These are phyloP conservation scores for Dipodascus geniculatus DNA, from an alignment of 805 yeast genomes.

Conservation along the genomic window DNA sequence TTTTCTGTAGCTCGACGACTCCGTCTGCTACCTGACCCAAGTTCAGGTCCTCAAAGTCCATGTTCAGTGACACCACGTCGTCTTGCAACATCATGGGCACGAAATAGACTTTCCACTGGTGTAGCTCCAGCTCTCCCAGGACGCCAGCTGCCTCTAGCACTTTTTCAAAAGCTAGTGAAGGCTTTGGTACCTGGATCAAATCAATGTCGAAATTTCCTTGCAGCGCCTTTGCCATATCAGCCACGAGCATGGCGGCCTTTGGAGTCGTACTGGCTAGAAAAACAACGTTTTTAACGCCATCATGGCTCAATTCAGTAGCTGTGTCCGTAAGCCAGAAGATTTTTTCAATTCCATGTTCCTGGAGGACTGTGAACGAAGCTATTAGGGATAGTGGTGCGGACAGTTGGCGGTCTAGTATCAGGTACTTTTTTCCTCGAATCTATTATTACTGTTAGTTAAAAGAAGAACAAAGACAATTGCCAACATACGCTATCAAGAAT, in stretches of 20 bases:
- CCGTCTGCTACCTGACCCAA: slow-evolving; percentile 39
- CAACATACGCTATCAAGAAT: slow-evolving; percentile 19
- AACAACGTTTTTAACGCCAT: slow-evolving; percentile 9
- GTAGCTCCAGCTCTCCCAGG: slow-evolving; percentile 30
- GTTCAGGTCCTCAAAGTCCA: slow-evolving; percentile 28
- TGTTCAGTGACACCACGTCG: slow-evolving; percentile 33
- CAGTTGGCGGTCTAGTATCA: slow-evolving; percentile 36
- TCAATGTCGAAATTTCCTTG: slow-evolving; percentile 15
- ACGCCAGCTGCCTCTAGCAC: slow-evolving; percentile 28
- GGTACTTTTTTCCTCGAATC: slow-evolving; percentile 20
- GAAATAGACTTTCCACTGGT: slow-evolving; percentile 34
- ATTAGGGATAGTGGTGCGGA: slow-evolving; percentile 41
- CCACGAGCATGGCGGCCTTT: slow-evolving; percentile 10
- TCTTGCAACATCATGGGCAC: slow-evolving; percentile 28
- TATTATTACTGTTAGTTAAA: background rate
- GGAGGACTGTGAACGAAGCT: slow-evolving; percentile 43
- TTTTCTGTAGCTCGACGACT: slow-evolving; percentile 33
- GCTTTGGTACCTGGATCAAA: slow-evolving; percentile 19
- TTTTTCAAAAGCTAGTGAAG: slow-evolving; percentile 17
- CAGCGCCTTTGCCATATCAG: slow-evolving; percentile 8
- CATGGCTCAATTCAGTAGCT: slow-evolving; percentile 3
- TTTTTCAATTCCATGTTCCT: slow-evolving; percentile 37
- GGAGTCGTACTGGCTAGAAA: slow-evolving; percentile 19
- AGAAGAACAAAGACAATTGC: background rate
- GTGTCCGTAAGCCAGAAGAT: slow-evolving; percentile 33